phyloP scores from a whole-genome alignment of 1,284 basidiomycete genomes.

The Leccinum subatratum region DNA sequence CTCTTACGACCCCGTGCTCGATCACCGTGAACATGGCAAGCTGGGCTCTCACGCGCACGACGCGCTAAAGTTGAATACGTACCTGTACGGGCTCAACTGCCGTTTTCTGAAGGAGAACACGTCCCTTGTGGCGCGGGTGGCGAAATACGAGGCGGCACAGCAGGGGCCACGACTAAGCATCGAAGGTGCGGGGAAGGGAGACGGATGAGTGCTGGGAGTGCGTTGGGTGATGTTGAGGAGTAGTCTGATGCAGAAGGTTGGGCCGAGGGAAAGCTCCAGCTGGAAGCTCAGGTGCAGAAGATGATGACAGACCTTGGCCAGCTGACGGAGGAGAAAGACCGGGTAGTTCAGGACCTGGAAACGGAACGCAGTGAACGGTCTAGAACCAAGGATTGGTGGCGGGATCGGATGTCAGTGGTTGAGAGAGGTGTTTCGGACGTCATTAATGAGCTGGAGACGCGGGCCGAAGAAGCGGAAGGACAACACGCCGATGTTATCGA shows the following conservation, averaged over 20 bases:
- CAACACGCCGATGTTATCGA: constrained; percentile 39
- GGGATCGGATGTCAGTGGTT: constrained; percentile 62
- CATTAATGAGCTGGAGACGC: constrained; percentile 58
- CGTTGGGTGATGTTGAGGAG: constrained; percentile 57
- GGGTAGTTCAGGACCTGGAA: constrained; percentile 40
- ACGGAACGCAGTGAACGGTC: constrained; percentile 52
- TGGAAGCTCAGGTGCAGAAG: constrained; percentile 46
- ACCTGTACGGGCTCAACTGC: constrained; percentile 75
- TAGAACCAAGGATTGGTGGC: constrained; percentile 63
- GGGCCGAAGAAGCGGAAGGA: constrained; percentile 48
- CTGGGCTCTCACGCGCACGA: constrained; percentile 63
- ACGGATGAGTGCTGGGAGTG: constrained; percentile 47
- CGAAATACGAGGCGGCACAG: constrained; percentile 40
- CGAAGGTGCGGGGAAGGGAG: constrained; percentile 28
- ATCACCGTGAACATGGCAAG: constrained; percentile 58
- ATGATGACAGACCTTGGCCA: constrained; percentile 46
- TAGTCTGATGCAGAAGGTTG: constrained; percentile 55
- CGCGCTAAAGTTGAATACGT: constrained; percentile 73
- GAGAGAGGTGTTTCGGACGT: constrained; percentile 63
- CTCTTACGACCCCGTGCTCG: constrained; percentile 75
- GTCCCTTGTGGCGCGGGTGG: constrained; percentile 47
- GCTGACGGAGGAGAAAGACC: constrained; percentile 37
- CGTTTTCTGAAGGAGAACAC: constrained; percentile 80
- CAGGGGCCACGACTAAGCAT: constrained; percentile 23
- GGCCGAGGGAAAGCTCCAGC: constrained; percentile 56